Evolutionary conservation across 306 rosid genomes (phyloP).

Genomic region (Arachis hypogaea): DNA sequence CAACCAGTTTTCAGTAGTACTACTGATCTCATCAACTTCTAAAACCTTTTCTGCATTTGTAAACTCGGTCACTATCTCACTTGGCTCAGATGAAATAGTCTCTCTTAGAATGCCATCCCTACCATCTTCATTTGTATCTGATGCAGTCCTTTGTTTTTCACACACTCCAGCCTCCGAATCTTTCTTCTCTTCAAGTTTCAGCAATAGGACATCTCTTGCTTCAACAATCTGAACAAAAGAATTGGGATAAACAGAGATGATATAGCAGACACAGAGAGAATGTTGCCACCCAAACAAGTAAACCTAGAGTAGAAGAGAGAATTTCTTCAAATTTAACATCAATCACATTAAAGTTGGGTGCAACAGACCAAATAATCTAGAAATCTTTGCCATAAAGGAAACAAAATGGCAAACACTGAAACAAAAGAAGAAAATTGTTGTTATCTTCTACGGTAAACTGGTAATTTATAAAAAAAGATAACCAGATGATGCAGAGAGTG

Average conservation of each 20-base stretch:
- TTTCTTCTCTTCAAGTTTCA: slow-evolving; percentile 56
- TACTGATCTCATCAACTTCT: slow-evolving; percentile 53
- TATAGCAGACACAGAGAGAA: slow-evolving; percentile 1
- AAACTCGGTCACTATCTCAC: slow-evolving; percentile 41
- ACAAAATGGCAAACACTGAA: slow-evolving; percentile 12
- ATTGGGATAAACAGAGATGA: slow-evolving; percentile 8
- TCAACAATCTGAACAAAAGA: slow-evolving; percentile 67
- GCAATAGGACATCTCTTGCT: slow-evolving; percentile 66
- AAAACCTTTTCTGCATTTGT: slow-evolving; percentile 42
- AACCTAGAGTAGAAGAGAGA: slow-evolving; percentile 5
- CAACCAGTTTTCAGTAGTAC: slow-evolving; percentile 49
- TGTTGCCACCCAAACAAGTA: slow-evolving; percentile 13
- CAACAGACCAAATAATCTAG: slow-evolving; percentile 28
- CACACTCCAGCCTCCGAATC: slow-evolving; percentile 43
- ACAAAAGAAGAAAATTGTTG: slow-evolving; percentile 28
- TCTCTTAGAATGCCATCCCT: slow-evolving; percentile 44
- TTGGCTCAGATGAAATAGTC: slow-evolving; percentile 37
- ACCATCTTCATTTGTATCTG: slow-evolving; percentile 39
- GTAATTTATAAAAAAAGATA: slow-evolving; percentile 21
- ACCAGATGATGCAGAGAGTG: slow-evolving; percentile 22
- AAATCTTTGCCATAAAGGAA: slow-evolving; percentile 1
- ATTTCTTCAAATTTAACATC: slow-evolving; percentile 15
- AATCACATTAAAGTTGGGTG: slow-evolving; percentile 11
- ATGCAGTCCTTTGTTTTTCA: slow-evolving; percentile 32
- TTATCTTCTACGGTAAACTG: background rate